A percentile compares a stretch with the other conserved stretches of the same genome.
These are phyloP conservation scores for Pseudocercospora vitis DNA, from an alignment of 2,329 filamentous ascomycete genomes.

Conservation along the genomic window DNA sequence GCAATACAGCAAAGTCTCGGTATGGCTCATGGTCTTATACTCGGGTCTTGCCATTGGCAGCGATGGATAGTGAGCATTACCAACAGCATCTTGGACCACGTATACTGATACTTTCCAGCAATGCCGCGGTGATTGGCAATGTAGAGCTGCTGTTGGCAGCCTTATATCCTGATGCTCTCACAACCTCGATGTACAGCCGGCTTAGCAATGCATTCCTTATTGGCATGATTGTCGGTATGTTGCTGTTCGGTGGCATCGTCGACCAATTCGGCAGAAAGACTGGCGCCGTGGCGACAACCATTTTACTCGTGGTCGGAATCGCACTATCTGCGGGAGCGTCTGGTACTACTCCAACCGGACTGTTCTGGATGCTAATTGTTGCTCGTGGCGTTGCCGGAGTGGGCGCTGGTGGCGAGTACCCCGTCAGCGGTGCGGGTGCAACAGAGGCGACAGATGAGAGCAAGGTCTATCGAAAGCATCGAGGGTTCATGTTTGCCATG, in stretches of 20 bases:
- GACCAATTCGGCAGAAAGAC: constrained; percentile 39
- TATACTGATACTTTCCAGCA: constrained; percentile 17
- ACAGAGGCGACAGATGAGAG: constrained; percentile 57
- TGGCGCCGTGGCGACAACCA: constrained; percentile 38
- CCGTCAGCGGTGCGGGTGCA: constrained; percentile 51
- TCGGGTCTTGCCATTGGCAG: constrained; percentile 40
- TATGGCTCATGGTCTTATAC: constrained; percentile 40
- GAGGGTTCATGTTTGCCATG: constrained; percentile 60
- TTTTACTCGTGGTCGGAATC: constrained; percentile 38
- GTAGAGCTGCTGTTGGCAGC: constrained; percentile 36
- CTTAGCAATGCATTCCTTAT: constrained; percentile 41
- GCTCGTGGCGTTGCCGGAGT: constrained; percentile 48
- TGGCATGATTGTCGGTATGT: constrained; percentile 39
- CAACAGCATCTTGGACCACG: too few relatives aligned
- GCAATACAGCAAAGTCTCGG: constrained; percentile 29
- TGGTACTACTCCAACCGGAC: constrained; percentile 32
- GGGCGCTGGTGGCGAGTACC: constrained; percentile 53
- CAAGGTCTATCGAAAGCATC: constrained; percentile 44
- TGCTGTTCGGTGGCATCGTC: constrained; percentile 37
- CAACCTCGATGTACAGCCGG: constrained; percentile 32
- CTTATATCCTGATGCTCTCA: constrained; percentile 38
- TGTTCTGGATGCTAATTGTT: constrained; percentile 48
- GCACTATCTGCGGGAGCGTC: constrained; percentile 35
- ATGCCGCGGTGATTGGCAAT: constrained; percentile 40
- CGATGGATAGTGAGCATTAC: constrained; percentile 35